Base-by-base conservation (phyloP, 257 asterid genomes). In the Linaria vulgaris region DNA sequence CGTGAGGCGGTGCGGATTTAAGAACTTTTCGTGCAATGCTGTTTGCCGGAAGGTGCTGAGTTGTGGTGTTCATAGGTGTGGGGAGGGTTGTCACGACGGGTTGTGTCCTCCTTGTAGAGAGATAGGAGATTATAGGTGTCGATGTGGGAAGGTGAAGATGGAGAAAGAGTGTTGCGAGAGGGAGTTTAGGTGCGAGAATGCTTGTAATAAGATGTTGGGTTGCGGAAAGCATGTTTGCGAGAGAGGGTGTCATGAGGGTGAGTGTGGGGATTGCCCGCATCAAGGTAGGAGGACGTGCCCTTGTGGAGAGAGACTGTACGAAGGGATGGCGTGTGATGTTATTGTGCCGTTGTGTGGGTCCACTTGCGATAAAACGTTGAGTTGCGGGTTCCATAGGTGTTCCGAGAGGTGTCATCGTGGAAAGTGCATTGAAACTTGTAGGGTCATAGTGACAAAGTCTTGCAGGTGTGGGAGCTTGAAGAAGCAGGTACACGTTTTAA, bases 381-480 rank as follows among this genome's bases (percentile, higher is more conserved):
- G 76, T 53, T 91, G 98, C 56, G 84, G 96, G 59, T 80, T 68
- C 72, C 98, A 91, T 73, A 73, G 85, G 77, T 91, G 97, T 67
- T 95, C 90, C 0, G 97, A 91, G 78, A 85, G 98, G 83, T 91
- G 98, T 75, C 98, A 91, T 56, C 84, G 87, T 19, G 96, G 97
- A 22, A 71, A 76, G 3, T 91, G 98, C 70, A 63, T 83, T 56
- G 95, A 80, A 59, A 85, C 87, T 41, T 92, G 98, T 74, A 80
- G 96, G 67, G 77, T 15, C 14, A 78, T 86, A 3, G 86, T 92
- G 55, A 82, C 82, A 1, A 92, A 92, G 78, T 73, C 85, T n/a
- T 92, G 98, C 68, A 84, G 98, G 88, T 92, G 98, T 73, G 94
- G 97, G 65, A 91, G 98, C 81, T 82, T 76, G 30, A 88, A 75